Conservation (phyloP, 2,329 filamentous ascomycete genomes). For the Calonectria pauciramosa region DNA sequence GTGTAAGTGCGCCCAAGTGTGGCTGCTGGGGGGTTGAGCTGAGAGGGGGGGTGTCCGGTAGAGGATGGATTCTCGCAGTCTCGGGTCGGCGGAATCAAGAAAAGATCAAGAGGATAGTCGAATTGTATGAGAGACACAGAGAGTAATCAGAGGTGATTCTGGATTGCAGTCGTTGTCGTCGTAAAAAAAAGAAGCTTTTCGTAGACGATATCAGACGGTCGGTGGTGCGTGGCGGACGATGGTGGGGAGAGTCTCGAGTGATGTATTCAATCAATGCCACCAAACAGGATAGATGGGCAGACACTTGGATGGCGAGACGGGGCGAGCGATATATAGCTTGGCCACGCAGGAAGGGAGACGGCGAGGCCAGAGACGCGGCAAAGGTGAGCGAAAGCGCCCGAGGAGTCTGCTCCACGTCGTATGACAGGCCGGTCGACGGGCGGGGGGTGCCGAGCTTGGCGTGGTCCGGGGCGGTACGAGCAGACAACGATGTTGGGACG, state of each 20-base stretch:
- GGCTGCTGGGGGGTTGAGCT: conserved; percentile 14
- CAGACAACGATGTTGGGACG: conserved; percentile 20
- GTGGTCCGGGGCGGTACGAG: conserved; percentile 34
- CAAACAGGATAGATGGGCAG: conserved; percentile 42
- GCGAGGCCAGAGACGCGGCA: conserved; percentile 9
- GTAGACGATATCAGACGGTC: conserved; percentile 38
- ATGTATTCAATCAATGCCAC: conserved; percentile 43
- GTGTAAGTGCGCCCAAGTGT: conserved; percentile 26
- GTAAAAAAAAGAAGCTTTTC: conserved; percentile 18
- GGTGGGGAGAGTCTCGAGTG: conserved; percentile 44
- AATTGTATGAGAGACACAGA: conserved; percentile 22
- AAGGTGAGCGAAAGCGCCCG: conserved; percentile 44
- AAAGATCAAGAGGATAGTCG: conserved; percentile 8
- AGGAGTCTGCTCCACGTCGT: conserved; percentile 46
- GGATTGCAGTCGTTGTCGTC: conserved; percentile 21
- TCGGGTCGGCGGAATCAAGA: conserved; percentile 25
- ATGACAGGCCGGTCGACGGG: conserved; percentile 44
- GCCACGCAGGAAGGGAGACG: conserved; percentile 22
- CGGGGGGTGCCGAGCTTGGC: conserved; percentile 47
- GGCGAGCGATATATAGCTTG: conserved; percentile 48
- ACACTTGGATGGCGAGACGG: conserved; percentile 47
- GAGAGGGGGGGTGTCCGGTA: conserved; percentile 22
- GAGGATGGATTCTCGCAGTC: neutral
- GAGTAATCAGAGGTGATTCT: neutral
- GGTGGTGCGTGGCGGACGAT: conserved; percentile 40